phyloP scores from a whole-genome alignment of 2,329 filamentous ascomycete species.

The Ceratocystis diversiconidia region DNA sequence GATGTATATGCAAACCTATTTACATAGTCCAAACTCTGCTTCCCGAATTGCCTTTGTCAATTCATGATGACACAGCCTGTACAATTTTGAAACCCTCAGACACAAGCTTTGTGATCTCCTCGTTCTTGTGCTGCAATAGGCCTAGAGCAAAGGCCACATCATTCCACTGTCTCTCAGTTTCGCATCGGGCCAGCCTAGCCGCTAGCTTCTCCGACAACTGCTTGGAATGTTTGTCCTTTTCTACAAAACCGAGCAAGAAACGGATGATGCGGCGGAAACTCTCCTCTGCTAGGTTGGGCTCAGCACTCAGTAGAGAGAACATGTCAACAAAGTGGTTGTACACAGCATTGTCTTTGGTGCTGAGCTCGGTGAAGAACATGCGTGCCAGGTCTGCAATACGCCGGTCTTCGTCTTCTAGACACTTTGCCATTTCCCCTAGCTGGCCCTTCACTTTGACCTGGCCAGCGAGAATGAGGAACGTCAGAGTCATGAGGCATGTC shows the following conservation, averaged over 20 bases:
- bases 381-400: conserved; percentile 82
- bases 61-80: conserved; percentile 35
- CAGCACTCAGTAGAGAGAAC: conserved; percentile 83
- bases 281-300: conserved; percentile 68
- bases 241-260: conserved; percentile 89
- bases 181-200: conserved; percentile 68
- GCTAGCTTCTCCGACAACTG: conserved; percentile 88
- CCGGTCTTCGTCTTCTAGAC: conserved; percentile 89
- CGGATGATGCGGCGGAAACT: conserved; percentile 75
- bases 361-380: conserved; percentile 98
- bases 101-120: conserved; percentile 68
- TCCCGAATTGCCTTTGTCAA: background rate
- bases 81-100: conserved; percentile 63
- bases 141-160: conserved; percentile 89
- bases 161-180: conserved; percentile 92
- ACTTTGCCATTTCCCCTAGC: conserved; percentile 97
- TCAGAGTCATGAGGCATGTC: conserved; percentile 95
- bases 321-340: conserved; percentile 99
- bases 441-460: conserved; percentile 99
- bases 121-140: conserved; percentile 81
- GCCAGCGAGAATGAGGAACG: conserved; percentile 89
- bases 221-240: conserved; percentile 98
- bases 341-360: conserved; percentile 95
- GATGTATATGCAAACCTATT: background rate
- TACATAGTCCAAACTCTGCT: too few species aligned